phyloP scores from a whole-genome alignment of 202 grass and related monocot species.

The Cymbopogon flexuosus region DNA sequence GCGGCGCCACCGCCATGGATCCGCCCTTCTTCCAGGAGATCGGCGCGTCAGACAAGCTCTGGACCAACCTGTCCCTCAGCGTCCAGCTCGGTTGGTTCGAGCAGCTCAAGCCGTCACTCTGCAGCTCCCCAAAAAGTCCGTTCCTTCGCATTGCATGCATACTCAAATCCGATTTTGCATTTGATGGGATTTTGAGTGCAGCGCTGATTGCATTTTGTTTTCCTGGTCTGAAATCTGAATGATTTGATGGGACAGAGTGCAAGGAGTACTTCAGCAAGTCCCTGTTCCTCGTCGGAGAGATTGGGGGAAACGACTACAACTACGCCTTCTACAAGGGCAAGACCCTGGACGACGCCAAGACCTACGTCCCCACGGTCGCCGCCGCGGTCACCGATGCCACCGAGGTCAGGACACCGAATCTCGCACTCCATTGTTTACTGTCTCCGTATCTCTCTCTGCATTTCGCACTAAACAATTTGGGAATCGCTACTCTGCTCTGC shows the following conservation, averaged over 20 bases:
- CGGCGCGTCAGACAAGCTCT: slow-evolving; percentile 49
- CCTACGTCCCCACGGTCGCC: slow-evolving; percentile 61
- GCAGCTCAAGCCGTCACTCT: slow-evolving; percentile 65
- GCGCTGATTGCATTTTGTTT: background rate
- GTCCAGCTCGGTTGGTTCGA: slow-evolving; percentile 75
- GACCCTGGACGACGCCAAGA: slow-evolving; percentile 53
- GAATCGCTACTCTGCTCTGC: background rate
- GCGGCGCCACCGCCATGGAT: slow-evolving; percentile 73
- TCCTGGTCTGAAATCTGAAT: background rate
- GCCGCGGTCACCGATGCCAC: slow-evolving; percentile 52
- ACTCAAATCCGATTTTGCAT: background rate
- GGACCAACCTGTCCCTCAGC: slow-evolving; percentile 68
- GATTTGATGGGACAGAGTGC: slow-evolving; percentile 41
- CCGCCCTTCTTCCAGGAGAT: slow-evolving; percentile 63
- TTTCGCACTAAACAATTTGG: background rate
- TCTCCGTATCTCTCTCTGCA: background rate
- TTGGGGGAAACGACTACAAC: slow-evolving; percentile 89
- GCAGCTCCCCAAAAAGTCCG: slow-evolving; percentile 54
- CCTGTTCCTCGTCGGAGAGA: slow-evolving; percentile 81
- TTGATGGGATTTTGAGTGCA: background rate
- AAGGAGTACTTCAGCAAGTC: slow-evolving; percentile 63
- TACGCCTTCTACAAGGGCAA: slow-evolving; percentile 75
- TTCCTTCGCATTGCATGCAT: background rate
- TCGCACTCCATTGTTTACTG: background rate
- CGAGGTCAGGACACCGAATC: slow-evolving; percentile 33